Conservation (phyloP, 1,139 yeast genomes). For the Geotrichum aggregatum region DNA sequence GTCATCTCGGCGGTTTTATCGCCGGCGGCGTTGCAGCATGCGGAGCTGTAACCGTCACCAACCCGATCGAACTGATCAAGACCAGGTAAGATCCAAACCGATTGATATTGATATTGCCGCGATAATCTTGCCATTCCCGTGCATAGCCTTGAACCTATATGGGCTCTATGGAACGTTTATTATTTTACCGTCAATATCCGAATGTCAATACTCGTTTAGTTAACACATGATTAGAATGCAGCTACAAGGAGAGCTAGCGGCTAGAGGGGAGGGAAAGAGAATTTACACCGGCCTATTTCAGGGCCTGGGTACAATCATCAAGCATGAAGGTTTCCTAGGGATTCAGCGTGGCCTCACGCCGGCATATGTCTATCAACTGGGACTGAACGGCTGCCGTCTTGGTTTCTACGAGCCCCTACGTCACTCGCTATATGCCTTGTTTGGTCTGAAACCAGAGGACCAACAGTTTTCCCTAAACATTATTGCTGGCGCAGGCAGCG, state of each 20-base stretch:
- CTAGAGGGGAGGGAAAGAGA: slow-evolving; percentile 49
- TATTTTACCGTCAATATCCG: too few species aligned
- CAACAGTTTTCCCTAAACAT: slow-evolving; percentile 58
- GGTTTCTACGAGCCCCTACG: slow-evolving; percentile 92
- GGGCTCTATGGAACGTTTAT: too few species aligned
- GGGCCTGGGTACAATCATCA: slow-evolving; percentile 69
- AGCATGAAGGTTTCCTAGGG: slow-evolving; percentile 81
- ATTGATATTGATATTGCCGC: too few species aligned
- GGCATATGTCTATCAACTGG: slow-evolving; percentile 74
- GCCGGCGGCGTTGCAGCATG: slow-evolving; percentile 97
- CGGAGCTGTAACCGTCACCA: slow-evolving; percentile 94
- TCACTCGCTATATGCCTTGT: slow-evolving; percentile 49
- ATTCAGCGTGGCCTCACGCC: slow-evolving; percentile 73
- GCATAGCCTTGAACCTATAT: too few species aligned
- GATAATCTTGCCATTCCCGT: too few species aligned
- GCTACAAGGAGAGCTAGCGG: slow-evolving; percentile 82
- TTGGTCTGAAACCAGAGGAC: slow-evolving; percentile 51
- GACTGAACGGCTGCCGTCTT: slow-evolving; percentile 86
- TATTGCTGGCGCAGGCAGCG: slow-evolving; percentile 77
- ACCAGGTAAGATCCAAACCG: slow-evolving; percentile 50
- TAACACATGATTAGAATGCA: too few species aligned
- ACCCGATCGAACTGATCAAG: slow-evolving; percentile 90
- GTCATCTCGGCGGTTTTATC: slow-evolving; percentile 69
- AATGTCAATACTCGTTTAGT: too few species aligned
- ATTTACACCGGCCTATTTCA: slow-evolving; percentile 80